Base-by-base conservation (phyloP, 179 eudicot species). In the Beta macrorhiza region DNA sequence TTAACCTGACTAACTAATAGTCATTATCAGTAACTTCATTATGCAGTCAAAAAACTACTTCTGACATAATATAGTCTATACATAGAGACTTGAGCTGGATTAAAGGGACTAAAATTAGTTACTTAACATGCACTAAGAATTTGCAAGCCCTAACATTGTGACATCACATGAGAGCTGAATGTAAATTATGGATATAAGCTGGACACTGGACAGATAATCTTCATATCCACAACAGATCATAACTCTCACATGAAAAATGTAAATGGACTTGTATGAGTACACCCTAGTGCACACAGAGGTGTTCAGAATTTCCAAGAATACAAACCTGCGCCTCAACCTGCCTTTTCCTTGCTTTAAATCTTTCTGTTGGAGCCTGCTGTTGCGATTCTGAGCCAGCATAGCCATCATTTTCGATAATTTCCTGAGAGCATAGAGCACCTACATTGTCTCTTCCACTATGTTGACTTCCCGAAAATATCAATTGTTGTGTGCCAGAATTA, bases 281-380 rank as follows among this genome's bases (percentile, higher is more conserved):
- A 64, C 25, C 7, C 37, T 22, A 25, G 45, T 10, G 45, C 52
- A 56, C 12, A 75, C 61, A 19, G 62, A 80, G 61, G 68, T 32
- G 0, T 47, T 78, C 7, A 58, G 11, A 10, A 32, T 20, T 63
- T 53, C 51, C 19, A 61, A 78, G 56, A 72, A 56, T 52, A 77
- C 88, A 74, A 65, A 95, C 98, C 97, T 93, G 97, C 73, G 89
- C 87, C 79, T 88, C 89, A 47, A 91, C 89, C 81, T 91, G 89
- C 87, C 90, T 89, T 85, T 95, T 95, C 67, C 97, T 88, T 49
- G 90, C 90, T 47, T 85, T 78, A 58, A 87, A 78, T 25, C 84
- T 74, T 80, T 90, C 94, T 76, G 92, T 87, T 78, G 86, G 91
- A 85, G 80, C 82, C 79, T 51, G 80, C 75, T 90, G 85, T 57